Base-by-base conservation (phyloP, 1,284 basidiomycete genomes). In the Kwoniella shivajii region DNA sequence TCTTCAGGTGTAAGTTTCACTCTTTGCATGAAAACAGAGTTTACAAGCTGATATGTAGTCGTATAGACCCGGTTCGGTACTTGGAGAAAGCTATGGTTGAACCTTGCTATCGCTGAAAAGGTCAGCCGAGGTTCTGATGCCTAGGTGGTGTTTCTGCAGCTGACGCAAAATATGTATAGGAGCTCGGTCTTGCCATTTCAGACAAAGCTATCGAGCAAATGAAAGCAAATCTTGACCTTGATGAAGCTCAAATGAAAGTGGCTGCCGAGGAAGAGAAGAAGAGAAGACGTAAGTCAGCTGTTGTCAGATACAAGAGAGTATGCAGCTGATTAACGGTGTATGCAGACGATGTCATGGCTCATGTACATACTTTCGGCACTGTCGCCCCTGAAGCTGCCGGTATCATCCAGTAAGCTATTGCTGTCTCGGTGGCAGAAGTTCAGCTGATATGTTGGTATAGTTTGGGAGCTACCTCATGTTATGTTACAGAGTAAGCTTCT, bases 1-100 rank as follows among this genome's bases (percentile, higher is more conserved):
- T 98, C 94, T 39, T 85, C 89, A 55, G 86, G 87, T 50, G 93
- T 94, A 68, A 55, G 78, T 65, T 11, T 11, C 26, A 18, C 16
- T 27, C 29, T 18, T 44, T 16, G 16, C 2, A 29, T 6, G 9
- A 7, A 34, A 24, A 22, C 26, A 20, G 3, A 27, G 24, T 36
- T 18, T 34, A 20, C 22, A 29, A 24, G 41, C 33, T 33, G 18
- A 50, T 50, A 24, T 37, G n/a, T 51, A 24, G 41, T n/a, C 14
- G 4, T 20, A 18, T 53, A 96, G 93, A 95, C 90, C 64, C 89
- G 96, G 24, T 99, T 96, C 79, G 86, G 86, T 60, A 98, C 94
- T n/a, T 99, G 95, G 95, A 84, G 95, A 66, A 84, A 89, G 74
- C 84, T 99, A 24, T 99, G 95, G 95, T 85, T 99, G 65, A 95